These are phyloP conservation scores for Angophora floribunda DNA, from an alignment of 345 rosid species.

Conservation along the genomic window DNA sequence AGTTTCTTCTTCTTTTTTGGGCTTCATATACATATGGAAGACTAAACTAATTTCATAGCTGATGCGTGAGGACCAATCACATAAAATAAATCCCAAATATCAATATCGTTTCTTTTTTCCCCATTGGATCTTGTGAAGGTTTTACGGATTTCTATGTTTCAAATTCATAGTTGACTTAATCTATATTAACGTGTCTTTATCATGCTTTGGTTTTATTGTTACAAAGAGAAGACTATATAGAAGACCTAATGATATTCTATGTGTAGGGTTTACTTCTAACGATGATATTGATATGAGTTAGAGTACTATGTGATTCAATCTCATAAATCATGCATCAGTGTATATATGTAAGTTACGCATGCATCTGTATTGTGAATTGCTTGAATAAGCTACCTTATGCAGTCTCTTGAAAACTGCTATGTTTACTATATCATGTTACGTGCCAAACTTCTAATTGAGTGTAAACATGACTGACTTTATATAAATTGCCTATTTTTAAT, in stretches of 20 bases:
- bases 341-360: neutral
- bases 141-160: neutral
- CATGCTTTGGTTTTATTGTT: neutral
- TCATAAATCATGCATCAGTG: neutral
- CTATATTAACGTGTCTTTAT: neutral
- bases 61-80: neutral
- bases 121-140: neutral
- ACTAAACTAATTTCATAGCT: neutral
- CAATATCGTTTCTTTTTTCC: neutral
- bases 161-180: neutral
- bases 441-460: neutral
- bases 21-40: neutral
- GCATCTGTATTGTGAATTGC: neutral
- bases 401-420: neutral
- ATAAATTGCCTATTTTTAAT: neutral
- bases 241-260: neutral
- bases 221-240: neutral
- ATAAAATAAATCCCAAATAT: neutral
- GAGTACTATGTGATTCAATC: neutral
- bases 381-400: neutral
- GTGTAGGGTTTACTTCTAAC: neutral
- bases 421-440: neutral
- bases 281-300: neutral
- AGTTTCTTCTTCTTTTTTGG: neutral
- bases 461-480: neutral